A percentile compares a stretch with the other conserved stretches of the same genome.
Evolutionary conservation across 1,284 basidiomycete genomes (phyloP).

Genomic region (Rhodotorula sp.): DNA sequence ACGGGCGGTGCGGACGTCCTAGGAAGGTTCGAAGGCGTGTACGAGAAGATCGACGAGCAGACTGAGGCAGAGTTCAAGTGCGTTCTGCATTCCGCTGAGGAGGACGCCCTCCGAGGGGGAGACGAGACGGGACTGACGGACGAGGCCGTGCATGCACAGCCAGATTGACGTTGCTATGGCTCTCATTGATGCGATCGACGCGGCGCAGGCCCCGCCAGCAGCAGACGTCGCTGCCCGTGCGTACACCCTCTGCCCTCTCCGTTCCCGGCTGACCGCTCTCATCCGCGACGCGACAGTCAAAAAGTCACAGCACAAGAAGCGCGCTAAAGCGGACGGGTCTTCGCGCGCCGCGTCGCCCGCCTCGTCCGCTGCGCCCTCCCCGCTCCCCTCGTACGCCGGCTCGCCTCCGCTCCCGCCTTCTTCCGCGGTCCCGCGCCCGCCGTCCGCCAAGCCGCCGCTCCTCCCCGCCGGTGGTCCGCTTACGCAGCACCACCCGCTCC

Average conservation of each 20-base stretch:
- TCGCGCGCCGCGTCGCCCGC: slow-evolving; percentile 32
- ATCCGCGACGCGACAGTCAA: neutral
- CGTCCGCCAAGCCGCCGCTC: slow-evolving; percentile 8
- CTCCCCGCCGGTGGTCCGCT: neutral
- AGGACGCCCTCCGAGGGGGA: too few relatives aligned
- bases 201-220: neutral
- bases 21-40: slow-evolving; percentile 19
- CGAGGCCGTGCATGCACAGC: neutral
- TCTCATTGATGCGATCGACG: slow-evolving; percentile 29
- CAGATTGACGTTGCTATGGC: slow-evolving; percentile 27
- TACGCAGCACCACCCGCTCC: neutral
- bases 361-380: slow-evolving; percentile 24
- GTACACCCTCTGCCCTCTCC: neutral
- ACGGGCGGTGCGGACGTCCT: slow-evolving; percentile 18
- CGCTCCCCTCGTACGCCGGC: slow-evolving; percentile 12
- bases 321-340: slow-evolving; percentile 11
- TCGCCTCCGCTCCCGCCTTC: slow-evolving; percentile 12
- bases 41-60: slow-evolving; percentile 23
- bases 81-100: neutral
- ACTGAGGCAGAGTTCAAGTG: slow-evolving; percentile 35
- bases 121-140: too few relatives aligned
- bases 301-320: slow-evolving; percentile 27
- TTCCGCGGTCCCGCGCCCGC: neutral
- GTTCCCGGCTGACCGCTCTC: neutral
- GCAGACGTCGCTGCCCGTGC: neutral